Percentiles rank a stretch among this genome's conserved stretches.
phyloP scores from a whole-genome alignment of 179 eudicot species.

The Spinacia oleracea region DNA sequence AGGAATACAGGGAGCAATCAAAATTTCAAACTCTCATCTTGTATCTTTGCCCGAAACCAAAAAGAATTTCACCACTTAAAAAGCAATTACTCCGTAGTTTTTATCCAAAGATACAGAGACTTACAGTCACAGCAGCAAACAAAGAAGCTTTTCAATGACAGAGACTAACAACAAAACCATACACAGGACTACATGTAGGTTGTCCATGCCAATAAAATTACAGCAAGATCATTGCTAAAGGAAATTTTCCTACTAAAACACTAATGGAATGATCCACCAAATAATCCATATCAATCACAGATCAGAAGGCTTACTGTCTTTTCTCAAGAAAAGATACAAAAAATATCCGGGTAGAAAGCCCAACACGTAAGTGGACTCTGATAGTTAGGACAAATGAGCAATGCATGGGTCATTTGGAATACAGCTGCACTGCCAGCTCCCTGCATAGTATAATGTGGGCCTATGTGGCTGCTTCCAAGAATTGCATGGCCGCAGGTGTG shows the following conservation, averaged over 20 bases:
- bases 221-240: slow-evolving; percentile 3
- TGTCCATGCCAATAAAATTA: not conserved
- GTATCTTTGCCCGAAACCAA: not conserved
- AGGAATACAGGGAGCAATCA: not conserved
- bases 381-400: not conserved
- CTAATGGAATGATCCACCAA: not conserved
- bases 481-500: not conserved
- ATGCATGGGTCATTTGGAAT: not conserved
- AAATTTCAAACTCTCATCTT: slow-evolving; percentile 6
- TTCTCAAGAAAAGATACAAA: not conserved
- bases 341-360: not conserved
- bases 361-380: not conserved
- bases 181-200: not conserved
- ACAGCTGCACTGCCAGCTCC: not conserved
- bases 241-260: not conserved
- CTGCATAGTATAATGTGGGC: not conserved
- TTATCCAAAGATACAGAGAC: not conserved
- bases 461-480: not conserved
- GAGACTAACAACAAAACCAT: not conserved
- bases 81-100: not conserved
- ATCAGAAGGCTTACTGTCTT: not conserved
- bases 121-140: not conserved
- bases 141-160: not conserved
- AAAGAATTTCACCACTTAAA: not conserved
- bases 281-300: not conserved